phyloP scores from a whole-genome alignment of 345 rosid genomes.

The Brassica carinata region DNA sequence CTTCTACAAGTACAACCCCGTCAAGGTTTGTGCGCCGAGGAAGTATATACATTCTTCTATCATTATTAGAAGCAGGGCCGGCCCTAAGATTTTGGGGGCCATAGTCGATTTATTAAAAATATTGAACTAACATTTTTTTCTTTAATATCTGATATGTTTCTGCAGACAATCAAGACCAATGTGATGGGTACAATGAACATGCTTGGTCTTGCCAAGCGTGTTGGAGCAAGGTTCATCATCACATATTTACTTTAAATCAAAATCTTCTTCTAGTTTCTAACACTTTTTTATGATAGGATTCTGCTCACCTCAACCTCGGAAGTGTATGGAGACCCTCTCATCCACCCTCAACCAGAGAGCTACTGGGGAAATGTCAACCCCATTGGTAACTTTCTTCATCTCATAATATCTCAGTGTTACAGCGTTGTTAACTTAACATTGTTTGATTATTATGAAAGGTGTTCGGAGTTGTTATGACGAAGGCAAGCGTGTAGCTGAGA shows the following conservation, averaged over 20 bases:
- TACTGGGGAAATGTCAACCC: conserved; percentile 99
- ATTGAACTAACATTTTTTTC: no score
- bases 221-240: conserved; percentile 79
- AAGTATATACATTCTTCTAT: not conserved
- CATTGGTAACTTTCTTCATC: conserved; percentile 54
- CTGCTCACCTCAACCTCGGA: conserved; percentile 64
- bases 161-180: conserved; percentile 94
- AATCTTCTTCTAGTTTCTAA: not conserved
- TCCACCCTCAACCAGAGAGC: conserved; percentile 91
- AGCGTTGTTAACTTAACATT: not conserved
- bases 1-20: conserved; percentile 97
- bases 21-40: conserved; percentile 51
- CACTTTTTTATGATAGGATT: conserved; percentile 18
- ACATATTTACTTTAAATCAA: not conserved
- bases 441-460: conserved; percentile 44
- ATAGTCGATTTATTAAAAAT: no score
- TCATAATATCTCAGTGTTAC: not conserved
- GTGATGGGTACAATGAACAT: conserved; percentile 94
- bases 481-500: conserved; percentile 98
- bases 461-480: conserved; percentile 96
- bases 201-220: conserved; percentile 98
- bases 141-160: not conserved
- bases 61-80: no score
- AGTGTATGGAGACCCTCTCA: conserved; percentile 93
- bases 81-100: no score